Evolutionary conservation across 139 green algal genomes (phyloP).

Genomic region (Yamagishiella unicocca): DNA sequence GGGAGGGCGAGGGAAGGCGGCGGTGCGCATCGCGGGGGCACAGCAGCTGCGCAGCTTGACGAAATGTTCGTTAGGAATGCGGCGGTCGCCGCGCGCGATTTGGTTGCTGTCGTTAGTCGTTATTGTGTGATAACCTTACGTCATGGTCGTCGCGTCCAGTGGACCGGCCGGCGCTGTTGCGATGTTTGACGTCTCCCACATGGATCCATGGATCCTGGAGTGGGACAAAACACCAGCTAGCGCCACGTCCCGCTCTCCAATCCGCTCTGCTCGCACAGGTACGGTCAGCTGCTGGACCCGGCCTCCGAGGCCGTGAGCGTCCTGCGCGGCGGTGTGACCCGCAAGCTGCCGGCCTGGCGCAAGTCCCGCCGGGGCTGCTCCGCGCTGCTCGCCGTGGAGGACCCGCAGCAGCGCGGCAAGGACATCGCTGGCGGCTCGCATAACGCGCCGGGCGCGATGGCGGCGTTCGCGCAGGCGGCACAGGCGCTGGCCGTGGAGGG

Average conservation of each 20-base stretch:
- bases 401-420: conserved; percentile 31
- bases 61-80: too few relatives aligned
- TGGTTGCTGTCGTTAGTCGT: too few relatives aligned
- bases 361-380: background rate
- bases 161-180: too few relatives aligned
- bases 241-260: background rate
- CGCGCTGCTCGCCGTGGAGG: background rate
- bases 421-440: background rate
- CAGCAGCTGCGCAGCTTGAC: too few relatives aligned
- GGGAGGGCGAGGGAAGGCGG: too few relatives aligned
- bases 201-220: too few relatives aligned
- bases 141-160: too few relatives aligned
- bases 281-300: conserved; percentile 58
- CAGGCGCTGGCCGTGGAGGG: background rate
- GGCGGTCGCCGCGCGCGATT: too few relatives aligned
- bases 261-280: background rate
- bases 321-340: conserved; percentile 63
- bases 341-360: conserved; percentile 66
- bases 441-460: background rate
- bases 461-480: background rate
- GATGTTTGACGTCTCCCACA: too few relatives aligned
- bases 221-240: conserved; percentile 29
- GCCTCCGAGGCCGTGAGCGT: conserved; percentile 68
- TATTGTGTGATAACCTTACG: too few relatives aligned
- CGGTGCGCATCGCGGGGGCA: too few relatives aligned